Base-by-base conservation (phyloP, 208 protist genomes). In the Naegleria lovaniensis region DNA sequence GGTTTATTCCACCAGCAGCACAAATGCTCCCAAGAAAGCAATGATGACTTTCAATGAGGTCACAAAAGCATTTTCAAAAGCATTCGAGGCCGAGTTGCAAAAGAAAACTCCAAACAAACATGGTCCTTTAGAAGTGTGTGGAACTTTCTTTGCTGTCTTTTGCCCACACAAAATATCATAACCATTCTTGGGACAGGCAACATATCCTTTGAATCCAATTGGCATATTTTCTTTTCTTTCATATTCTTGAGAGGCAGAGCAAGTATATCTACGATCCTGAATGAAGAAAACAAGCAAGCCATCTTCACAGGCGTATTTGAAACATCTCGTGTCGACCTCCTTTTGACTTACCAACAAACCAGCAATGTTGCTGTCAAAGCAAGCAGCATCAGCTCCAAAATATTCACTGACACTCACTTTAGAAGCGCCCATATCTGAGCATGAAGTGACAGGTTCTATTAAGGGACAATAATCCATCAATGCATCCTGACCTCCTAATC, bases 381-480 rank as follows among this genome's bases (percentile, higher is more conserved):
- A 87, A 87, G 39, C 83, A 87, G 40, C 4, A 87, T 16, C 9
- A 11, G 11, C 13, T n/a, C 83, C 83, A 41, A 41, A 87, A 22
- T 48, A 16, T 51, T 87, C 83, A 19, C 19, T 29, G 1, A 29
- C 55, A 67, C 22, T 29, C 22, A 29, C 22, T 19, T 15, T 29
- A 3, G 55, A 29, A 19, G 11, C 11, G 22, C 55, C 55, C 4
- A 29, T 41, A 2, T 87, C 33, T 33, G 33, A 15, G 52, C 43
- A 87, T 38, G 29, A 33, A 41, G 15, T 36, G 0, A 87, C 83
- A 48, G 43, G 43, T 48, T 48, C 43, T 48, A 48, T 7, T n/a
- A 87, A 51, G 7, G 83, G 83, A 87, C 83, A 87, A 51, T 40
- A 87, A 52, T 87, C 40, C 36, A 87, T 41, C 5, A 52, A 36